Percentiles rank a stretch among this genome's conserved stretches.
phyloP scores from a whole-genome alignment of 768 basidiomycete genomes.

The Sporobolomyces roseus region DNA sequence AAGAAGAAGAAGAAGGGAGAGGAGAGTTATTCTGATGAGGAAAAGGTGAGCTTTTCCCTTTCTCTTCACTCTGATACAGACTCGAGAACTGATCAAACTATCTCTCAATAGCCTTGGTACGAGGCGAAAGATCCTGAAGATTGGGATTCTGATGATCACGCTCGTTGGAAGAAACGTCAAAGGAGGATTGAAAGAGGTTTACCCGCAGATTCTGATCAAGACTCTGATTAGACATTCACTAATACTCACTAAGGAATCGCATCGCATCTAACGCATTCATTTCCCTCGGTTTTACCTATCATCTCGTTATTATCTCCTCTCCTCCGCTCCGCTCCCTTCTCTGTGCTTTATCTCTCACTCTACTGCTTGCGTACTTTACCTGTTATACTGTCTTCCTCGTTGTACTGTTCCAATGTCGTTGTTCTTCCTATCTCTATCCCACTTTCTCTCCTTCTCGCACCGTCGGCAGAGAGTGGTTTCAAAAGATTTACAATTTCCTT shows the following conservation, averaged over 20 bases:
- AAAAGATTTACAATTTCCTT: background rate
- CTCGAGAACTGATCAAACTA: no score
- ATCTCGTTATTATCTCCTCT: background rate
- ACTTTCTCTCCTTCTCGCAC: background rate
- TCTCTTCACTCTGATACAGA: background rate
- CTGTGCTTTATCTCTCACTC: background rate
- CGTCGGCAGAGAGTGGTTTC: background rate
- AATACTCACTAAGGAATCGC: no score
- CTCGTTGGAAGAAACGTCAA: slow-evolving; percentile 21
- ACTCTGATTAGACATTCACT: slow-evolving; percentile 5
- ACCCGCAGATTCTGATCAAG: slow-evolving; percentile 20
- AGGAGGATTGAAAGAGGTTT: slow-evolving; percentile 22
- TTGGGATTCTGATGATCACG: slow-evolving; percentile 27
- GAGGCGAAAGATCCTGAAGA: slow-evolving; percentile 26
- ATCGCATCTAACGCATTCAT: no score
- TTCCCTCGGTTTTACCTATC: no score
- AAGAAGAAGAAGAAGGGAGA: slow-evolving; percentile 39
- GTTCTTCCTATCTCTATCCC: background rate
- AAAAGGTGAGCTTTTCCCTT: slow-evolving; percentile 37
- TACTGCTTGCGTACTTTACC: no score
- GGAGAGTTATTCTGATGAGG: slow-evolving; percentile 39
- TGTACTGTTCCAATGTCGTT: no score
- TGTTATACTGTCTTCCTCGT: no score
- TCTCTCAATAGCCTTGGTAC: slow-evolving; percentile 29
- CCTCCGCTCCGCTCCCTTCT: background rate